phyloP scores from a whole-genome alignment of 768 basidiomycete genomes.

The Ephemerocybe angulata region DNA sequence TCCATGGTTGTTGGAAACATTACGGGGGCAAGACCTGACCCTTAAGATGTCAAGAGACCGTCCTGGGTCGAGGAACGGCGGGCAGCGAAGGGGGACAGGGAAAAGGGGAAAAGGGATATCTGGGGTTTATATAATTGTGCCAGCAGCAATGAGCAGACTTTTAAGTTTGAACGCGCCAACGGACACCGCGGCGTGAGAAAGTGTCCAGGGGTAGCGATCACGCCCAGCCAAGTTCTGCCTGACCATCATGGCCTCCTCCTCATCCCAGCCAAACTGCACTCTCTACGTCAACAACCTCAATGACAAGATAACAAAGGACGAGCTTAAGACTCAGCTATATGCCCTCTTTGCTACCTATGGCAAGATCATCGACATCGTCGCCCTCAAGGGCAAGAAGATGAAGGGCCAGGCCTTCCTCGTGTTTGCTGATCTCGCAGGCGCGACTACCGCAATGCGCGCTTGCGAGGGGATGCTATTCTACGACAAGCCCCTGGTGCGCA shows the following conservation, averaged over 20 bases:
- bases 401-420: conserved; percentile 95
- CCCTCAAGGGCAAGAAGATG: conserved; percentile 81
- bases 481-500: conserved; percentile 85
- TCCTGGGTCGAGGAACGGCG: too few relatives aligned
- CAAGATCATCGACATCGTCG: conserved; percentile 89
- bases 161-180: conserved; percentile 2
- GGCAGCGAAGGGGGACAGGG: conserved; percentile 1
- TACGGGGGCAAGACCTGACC: too few relatives aligned
- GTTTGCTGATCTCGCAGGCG: conserved; percentile 85
- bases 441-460: conserved; percentile 89
- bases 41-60: too few relatives aligned
- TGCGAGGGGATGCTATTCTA: conserved; percentile 93
- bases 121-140: not conserved
- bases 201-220: not conserved
- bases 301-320: conserved; percentile 88
- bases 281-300: conserved; percentile 94
- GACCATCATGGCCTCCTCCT: conserved; percentile 42
- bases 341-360: conserved; percentile 93
- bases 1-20: conserved; percentile 2
- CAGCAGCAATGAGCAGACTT: not conserved
- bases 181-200: conserved; percentile 25
- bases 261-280: conserved; percentile 77
- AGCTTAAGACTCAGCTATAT: conserved; percentile 77
- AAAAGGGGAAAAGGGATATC: not conserved
- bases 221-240: conserved; percentile 5